Percentiles rank a stretch among this genome's conserved stretches.
Conservation (phyloP, 306 rosid genomes). For the Herpetospermum pedunculosum region DNA sequence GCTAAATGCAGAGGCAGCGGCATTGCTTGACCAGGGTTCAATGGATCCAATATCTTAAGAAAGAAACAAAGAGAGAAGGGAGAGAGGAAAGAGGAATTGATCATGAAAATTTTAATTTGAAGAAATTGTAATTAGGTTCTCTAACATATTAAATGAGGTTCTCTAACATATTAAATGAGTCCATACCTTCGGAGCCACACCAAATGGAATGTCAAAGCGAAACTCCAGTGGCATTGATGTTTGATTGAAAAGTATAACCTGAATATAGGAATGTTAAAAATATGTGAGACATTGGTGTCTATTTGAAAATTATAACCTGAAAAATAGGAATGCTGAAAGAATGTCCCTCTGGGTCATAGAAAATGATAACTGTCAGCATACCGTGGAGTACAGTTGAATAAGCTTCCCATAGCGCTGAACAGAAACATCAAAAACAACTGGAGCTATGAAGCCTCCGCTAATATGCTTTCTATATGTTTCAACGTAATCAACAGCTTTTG, state of each 20-base stretch:
- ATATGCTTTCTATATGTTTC: slow-evolving; percentile 23
- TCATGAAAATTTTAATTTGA: not conserved
- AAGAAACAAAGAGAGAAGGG: not conserved
- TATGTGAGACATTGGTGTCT: slow-evolving; percentile 49
- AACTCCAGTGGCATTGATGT: slow-evolving; percentile 71
- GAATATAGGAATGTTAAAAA: slow-evolving; percentile 19
- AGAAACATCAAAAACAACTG: slow-evolving; percentile 89
- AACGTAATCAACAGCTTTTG: slow-evolving; percentile 16
- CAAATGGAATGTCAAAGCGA: slow-evolving; percentile 92
- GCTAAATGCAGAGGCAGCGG: slow-evolving; percentile 94
- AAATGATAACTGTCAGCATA: slow-evolving; percentile 28
- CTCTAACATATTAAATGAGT: not conserved
- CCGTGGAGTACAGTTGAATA: slow-evolving; percentile 81
- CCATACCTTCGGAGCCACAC: slow-evolving; percentile 78
- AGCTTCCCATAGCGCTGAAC: slow-evolving; percentile 73
- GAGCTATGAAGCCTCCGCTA: slow-evolving; percentile 50
- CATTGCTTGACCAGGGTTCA: slow-evolving; percentile 78
- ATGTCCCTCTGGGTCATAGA: not conserved
- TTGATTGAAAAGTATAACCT: slow-evolving; percentile 84
- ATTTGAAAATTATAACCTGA: slow-evolving; percentile 81
- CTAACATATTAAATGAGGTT: not conserved
- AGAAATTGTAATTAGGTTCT: not conserved
- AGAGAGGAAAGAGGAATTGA: not conserved
- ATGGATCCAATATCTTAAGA: slow-evolving; percentile 75
- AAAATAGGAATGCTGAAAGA: slow-evolving; percentile 15